Percentiles rank a stretch among this genome's conserved stretches.
Evolutionary conservation across 75 land plant genomes (phyloP).

Genomic region (Cryptomeria japonica): DNA sequence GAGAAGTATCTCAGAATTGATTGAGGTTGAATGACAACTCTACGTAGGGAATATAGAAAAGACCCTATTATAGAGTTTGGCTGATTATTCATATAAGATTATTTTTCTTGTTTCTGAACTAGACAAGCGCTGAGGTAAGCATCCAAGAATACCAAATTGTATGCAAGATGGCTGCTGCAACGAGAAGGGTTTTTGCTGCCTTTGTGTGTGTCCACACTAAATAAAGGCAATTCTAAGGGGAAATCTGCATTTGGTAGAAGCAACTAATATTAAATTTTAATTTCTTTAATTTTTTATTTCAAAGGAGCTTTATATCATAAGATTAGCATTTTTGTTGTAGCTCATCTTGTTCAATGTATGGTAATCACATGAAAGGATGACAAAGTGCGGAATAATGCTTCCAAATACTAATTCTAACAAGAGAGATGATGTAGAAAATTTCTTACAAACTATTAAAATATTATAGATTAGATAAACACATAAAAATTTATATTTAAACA

Average conservation of each 20-base stretch:
- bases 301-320: no score
- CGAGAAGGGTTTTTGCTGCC: slow-evolving; percentile 26
- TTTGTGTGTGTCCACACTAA: slow-evolving; percentile 30
- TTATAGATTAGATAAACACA: no score
- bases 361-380: no score
- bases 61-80: not conserved
- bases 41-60: not conserved
- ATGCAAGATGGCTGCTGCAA: slow-evolving; percentile 1
- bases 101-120: not conserved
- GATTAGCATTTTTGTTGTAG: no score
- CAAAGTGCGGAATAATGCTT: no score
- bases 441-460: no score
- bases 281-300: not conserved
- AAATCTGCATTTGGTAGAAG: not conserved
- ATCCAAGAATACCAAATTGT: not conserved
- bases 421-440: no score
- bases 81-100: not conserved
- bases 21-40: not conserved
- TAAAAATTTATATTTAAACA: no score
- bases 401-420: no score
- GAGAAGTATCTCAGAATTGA: not conserved
- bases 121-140: not conserved
- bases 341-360: no score
- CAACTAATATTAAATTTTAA: not conserved
- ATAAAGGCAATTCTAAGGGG: not conserved